Conservation (phyloP, 2,329 filamentous ascomycete genomes). For the Aspergillus costaricaensis region DNA sequence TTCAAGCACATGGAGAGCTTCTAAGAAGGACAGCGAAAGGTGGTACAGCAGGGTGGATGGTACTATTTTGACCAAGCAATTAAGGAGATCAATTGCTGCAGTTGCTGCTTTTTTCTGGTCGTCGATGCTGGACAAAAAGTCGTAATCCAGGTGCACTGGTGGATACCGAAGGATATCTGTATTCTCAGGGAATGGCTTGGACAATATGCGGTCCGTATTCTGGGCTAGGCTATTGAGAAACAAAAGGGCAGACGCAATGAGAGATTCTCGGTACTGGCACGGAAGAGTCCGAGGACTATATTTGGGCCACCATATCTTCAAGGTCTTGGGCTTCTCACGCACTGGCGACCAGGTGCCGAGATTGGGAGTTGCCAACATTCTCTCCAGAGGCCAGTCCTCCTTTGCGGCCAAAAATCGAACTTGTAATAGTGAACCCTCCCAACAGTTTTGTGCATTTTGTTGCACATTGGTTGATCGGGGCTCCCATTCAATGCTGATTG, state of each 20-base stretch:
- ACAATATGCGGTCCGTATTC: neutral
- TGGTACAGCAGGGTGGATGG: neutral
- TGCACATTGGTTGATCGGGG: neutral
- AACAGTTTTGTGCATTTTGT: neutral
- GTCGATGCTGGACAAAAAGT: conserved; percentile 2
- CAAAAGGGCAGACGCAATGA: neutral
- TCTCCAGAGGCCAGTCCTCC: neutral
- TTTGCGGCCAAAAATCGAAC: neutral
- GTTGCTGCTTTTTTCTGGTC: neutral
- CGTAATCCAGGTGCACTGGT: conserved; percentile 6
- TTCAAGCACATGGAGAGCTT: neutral
- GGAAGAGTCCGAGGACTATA: neutral
- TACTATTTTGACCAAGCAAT: neutral
- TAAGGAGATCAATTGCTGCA: neutral
- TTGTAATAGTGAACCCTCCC: neutral
- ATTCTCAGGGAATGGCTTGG: neutral
- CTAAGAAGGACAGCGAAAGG: neutral
- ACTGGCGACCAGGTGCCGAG: neutral
- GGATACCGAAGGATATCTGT: neutral
- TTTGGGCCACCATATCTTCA: neutral
- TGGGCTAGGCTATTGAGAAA: neutral
- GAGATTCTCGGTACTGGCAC: neutral
- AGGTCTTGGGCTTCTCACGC: neutral
- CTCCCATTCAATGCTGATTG: neutral
- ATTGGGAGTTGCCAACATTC: neutral